A percentile compares a stretch with the other conserved stretches of the same genome.
These are phyloP conservation scores for Fonsecaea pugnacius DNA, from an alignment of 2,329 filamentous ascomycete genomes.

Conservation along the genomic window DNA sequence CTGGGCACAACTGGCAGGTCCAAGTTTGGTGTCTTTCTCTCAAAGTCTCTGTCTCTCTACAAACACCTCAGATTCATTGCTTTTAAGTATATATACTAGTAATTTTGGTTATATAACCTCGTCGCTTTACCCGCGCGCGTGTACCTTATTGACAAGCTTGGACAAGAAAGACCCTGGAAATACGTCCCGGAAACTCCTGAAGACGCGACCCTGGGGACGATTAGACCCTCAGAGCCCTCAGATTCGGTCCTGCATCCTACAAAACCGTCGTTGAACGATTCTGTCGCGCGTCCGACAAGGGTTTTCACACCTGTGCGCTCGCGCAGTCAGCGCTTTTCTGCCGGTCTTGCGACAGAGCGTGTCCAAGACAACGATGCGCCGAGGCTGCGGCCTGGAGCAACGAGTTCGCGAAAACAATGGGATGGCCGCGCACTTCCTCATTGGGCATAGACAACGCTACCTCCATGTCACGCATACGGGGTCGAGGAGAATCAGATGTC, in stretches of 20 bases:
- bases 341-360: neutral
- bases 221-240: neutral
- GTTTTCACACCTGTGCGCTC: neutral
- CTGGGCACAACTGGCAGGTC: neutral
- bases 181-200: neutral
- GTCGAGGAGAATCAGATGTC: conserved; percentile 35
- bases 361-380: conserved; percentile 20
- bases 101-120: neutral
- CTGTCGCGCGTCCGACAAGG: neutral
- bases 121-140: neutral
- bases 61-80: neutral
- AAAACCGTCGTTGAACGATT: neutral
- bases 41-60: neutral
- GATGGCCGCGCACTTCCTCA: conserved; percentile 36
- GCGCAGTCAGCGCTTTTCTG: neutral
- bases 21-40: neutral
- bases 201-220: neutral
- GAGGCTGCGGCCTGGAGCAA: conserved; percentile 23
- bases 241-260: neutral
- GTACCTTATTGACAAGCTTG: neutral
- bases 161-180: neutral
- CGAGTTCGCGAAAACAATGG: conserved; percentile 32
- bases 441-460: conserved; percentile 28
- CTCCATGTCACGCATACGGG: conserved; percentile 31
- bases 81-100: neutral